Evolutionary conservation across 2,329 filamentous ascomycete genomes (phyloP), one percentile per base, ranked within the genome.

Genomic region (Penicillium sp.): DNA sequence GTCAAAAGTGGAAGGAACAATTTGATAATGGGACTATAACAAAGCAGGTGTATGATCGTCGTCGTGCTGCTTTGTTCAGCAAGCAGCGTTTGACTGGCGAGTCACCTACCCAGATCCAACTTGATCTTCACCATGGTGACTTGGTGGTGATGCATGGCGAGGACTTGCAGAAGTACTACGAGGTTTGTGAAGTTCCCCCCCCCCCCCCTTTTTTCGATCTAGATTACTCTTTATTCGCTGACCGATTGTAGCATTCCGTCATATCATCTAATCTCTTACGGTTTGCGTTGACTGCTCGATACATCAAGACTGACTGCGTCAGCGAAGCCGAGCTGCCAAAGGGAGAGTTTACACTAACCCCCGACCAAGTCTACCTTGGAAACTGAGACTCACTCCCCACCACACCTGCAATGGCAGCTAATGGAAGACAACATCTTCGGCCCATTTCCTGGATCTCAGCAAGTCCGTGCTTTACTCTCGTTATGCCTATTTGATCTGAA

Each of bases 111-210:
- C 54, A 73, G 10, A 72, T 85, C 14, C 75, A 71, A 1, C 68
- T 85, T 66, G 72, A 75, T 1, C 71, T 87, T 7, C 72, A 77
- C 16, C 84, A 86, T 67, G 84, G 84, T 0, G 84, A 86, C 64
- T 68, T 85, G 21, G 77, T 85, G 0, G 72, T 86, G 9, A 86
- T 86, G 84, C 78, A 84, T 63, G 84, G 84, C 0, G 75, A 74
- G 5, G 69, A 72, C 2, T 68, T 86, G 13, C 84, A 86, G 66
- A 79, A 78, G 61, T 85, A 80, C 60, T 83, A 80, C 37, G 83
- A 86, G 70, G 75, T 77, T 62, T 50, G 66, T 57, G 21, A 19
- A 14, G 23, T 11, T 7, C 13, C 14, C 13, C 4, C 23, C 35
- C 10, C 13, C 14, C 4, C 21, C 35, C 3, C 35, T 19, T 19